phyloP scores from a whole-genome alignment of 371 early-diverging fungal species.

The Mortierella sp. region DNA sequence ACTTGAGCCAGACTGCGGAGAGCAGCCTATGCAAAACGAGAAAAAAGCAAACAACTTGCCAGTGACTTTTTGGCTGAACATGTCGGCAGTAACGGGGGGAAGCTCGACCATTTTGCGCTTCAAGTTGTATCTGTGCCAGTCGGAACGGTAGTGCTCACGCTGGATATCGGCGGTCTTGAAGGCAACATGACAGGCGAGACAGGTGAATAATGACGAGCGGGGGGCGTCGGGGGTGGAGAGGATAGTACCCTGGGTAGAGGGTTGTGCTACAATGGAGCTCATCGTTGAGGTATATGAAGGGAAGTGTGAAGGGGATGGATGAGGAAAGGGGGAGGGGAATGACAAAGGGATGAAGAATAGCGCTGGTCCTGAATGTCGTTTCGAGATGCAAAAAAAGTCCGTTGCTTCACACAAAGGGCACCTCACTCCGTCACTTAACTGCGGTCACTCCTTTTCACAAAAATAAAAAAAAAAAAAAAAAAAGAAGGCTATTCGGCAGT shows the following conservation, averaged over 20 bases:
- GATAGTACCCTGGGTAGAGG: conserved; percentile 43
- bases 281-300: conserved; percentile 13
- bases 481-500: neutral
- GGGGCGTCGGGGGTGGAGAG: conserved; percentile 56
- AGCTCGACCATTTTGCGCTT: conserved; percentile 93
- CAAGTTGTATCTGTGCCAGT: conserved; percentile 99
- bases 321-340: neutral
- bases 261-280: conserved; percentile 40
- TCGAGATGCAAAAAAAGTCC: neutral
- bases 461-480: conserved; percentile 18
- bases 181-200: conserved; percentile 89
- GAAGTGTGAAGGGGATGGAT: neutral
- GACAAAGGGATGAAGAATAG: neutral
- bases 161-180: conserved; percentile 90
- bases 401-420: neutral
- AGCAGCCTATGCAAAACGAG: neutral
- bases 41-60: conserved; percentile 57
- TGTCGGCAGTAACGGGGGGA: conserved; percentile 85
- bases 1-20: neutral
- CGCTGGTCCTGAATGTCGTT: conserved; percentile 11
- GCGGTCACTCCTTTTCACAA: neutral
- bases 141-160: conserved; percentile 91
- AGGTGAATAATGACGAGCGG: conserved; percentile 70
- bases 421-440: neutral
- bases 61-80: conserved; percentile 83